Conservation (phyloP, 495 filamentous ascomycete genomes). For the Trichoderma virens region DNA sequence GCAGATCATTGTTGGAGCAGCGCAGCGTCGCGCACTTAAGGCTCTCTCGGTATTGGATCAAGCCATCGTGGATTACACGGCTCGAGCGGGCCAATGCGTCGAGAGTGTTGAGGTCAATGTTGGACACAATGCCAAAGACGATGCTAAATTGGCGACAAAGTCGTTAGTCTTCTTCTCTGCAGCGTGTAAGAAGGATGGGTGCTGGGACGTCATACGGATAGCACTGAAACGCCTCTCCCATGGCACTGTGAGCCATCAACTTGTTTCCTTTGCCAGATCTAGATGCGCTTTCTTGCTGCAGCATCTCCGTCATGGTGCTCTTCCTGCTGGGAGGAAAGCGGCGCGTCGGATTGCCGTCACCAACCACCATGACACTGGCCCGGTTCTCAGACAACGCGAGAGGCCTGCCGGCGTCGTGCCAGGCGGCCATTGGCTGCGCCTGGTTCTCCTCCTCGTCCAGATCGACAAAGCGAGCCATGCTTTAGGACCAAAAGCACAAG, state of each 20-base stretch:
- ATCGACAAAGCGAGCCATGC: slow-evolving; percentile 60
- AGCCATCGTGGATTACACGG: slow-evolving; percentile 64
- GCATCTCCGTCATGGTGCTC: slow-evolving; percentile 17
- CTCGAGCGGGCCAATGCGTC: slow-evolving; percentile 73
- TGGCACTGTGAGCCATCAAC: slow-evolving; percentile 51
- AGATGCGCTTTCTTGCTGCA: neutral
- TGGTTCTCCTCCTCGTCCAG: slow-evolving; percentile 49
- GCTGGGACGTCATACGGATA: slow-evolving; percentile 63
- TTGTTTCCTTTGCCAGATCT: slow-evolving; percentile 43
- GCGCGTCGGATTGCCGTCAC: slow-evolving; percentile 12
- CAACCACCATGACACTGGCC: slow-evolving; percentile 11
- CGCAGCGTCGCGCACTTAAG: slow-evolving; percentile 66
- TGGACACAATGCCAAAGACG: slow-evolving; percentile 60
- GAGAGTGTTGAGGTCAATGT: slow-evolving; percentile 77
- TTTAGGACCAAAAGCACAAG: neutral
- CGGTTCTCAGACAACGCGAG: slow-evolving; percentile 13
- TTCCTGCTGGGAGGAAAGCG: slow-evolving; percentile 9
- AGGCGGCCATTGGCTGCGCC: slow-evolving; percentile 18
- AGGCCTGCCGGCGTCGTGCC: slow-evolving; percentile 14
- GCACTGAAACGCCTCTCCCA: slow-evolving; percentile 74
- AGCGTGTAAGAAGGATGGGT: slow-evolving; percentile 12
- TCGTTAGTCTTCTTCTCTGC: neutral
- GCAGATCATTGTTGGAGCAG: slow-evolving; percentile 61
- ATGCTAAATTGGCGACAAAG: slow-evolving; percentile 45
- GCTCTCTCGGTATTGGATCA: slow-evolving; percentile 66